Conservation (phyloP, 1,284 basidiomycete genomes). For the Calocybe gambosa region DNA sequence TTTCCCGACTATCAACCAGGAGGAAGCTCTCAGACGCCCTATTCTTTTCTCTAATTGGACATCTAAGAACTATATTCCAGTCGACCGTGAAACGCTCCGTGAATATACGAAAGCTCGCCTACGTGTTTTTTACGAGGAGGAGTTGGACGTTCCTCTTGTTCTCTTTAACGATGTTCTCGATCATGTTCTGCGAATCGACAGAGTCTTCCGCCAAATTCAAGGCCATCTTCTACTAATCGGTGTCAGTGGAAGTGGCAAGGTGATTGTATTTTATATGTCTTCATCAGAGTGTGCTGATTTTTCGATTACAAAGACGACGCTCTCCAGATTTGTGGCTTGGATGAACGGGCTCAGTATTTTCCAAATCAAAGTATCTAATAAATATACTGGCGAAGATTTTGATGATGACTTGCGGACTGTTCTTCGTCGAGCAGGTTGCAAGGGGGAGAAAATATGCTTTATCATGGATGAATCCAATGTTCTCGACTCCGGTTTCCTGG, state of each 20-base stretch:
- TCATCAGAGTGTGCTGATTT: conserved; percentile 7
- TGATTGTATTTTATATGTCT: conserved; percentile 25
- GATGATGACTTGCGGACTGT: conserved; percentile 96
- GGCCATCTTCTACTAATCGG: conserved; percentile 96
- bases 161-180: conserved; percentile 98
- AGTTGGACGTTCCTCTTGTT: conserved; percentile 96
- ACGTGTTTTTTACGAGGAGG: conserved; percentile 95
- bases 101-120: conserved; percentile 97
- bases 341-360: conserved; percentile 99
- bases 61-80: conserved; percentile 94
- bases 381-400: conserved; percentile 97
- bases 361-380: conserved; percentile 98
- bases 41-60: conserved; percentile 99
- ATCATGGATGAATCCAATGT: conserved; percentile 99
- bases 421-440: conserved; percentile 91
- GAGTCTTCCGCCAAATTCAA: conserved; percentile 98
- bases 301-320: conserved; percentile 66
- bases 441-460: conserved; percentile 99
- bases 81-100: conserved; percentile 88
- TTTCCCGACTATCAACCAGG: conserved; percentile 88
- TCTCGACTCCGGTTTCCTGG: conserved; percentile 95
- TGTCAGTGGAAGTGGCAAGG: conserved; percentile 97
- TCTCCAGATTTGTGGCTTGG: conserved; percentile 99
- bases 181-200: conserved; percentile 94
- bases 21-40: conserved; percentile 81